Percentiles rank a stretch among this genome's conserved stretches.
Conservation (phyloP, 352 stramenopile genomes). For the Phytophthora lateralis region DNA sequence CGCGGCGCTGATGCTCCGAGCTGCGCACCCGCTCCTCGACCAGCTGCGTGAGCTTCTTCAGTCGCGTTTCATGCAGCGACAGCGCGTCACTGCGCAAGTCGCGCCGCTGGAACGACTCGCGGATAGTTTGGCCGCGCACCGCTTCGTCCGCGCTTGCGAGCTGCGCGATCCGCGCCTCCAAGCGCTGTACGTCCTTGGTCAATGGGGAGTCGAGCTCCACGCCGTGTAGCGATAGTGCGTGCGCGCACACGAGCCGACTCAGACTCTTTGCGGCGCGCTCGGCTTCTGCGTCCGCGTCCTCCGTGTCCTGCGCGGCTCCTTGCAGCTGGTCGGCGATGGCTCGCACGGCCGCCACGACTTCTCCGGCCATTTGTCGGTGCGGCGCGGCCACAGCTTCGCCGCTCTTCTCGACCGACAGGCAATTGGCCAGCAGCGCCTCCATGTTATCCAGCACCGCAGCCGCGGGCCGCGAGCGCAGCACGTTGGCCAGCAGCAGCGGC, state of each 20-base stretch:
- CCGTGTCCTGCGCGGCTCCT: slow-evolving; percentile 23
- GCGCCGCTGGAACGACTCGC: slow-evolving; percentile 76
- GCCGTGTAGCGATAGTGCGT: slow-evolving; percentile 55
- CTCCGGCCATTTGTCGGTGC: slow-evolving; percentile 46
- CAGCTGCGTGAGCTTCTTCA: slow-evolving; percentile 47
- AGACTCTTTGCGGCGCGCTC: slow-evolving; percentile 48
- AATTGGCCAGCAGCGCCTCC: slow-evolving; percentile 62
- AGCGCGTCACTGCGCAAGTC: slow-evolving; percentile 79
- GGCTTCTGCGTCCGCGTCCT: slow-evolving; percentile 36
- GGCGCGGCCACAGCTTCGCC: slow-evolving; percentile 24
- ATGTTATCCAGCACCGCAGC: slow-evolving; percentile 61
- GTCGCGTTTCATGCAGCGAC: slow-evolving; percentile 47
- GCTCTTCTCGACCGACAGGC: slow-evolving; percentile 49
- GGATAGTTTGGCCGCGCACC: slow-evolving; percentile 73
- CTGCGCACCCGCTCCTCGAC: slow-evolving; percentile 45
- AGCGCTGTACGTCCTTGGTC: slow-evolving; percentile 51
- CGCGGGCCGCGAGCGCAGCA: slow-evolving; percentile 48
- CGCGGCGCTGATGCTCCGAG: slow-evolving; percentile 43
- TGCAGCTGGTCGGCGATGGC: slow-evolving; percentile 30
- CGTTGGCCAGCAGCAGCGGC: slow-evolving; percentile 60
- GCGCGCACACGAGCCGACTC: slow-evolving; percentile 54
- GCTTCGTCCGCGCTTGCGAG: slow-evolving; percentile 50
- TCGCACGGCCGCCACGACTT: slow-evolving; percentile 50
- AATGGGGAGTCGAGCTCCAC: slow-evolving; percentile 45
- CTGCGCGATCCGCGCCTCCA: slow-evolving; percentile 56